phyloP scores from a whole-genome alignment of 1,139 yeast genomes.

The Petasospora rhodanensis region DNA sequence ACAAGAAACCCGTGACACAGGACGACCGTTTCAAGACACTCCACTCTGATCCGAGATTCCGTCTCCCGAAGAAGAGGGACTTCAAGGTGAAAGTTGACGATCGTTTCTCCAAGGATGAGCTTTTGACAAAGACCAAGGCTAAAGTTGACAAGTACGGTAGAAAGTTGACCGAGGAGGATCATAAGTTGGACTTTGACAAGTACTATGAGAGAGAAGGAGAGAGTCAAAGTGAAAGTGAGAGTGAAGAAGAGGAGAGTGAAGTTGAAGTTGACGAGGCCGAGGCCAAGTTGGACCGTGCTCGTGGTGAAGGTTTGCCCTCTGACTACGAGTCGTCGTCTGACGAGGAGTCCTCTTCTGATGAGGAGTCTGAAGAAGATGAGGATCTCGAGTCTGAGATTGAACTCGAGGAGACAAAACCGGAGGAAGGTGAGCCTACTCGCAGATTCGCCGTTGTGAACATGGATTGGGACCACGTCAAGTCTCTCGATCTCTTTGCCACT shows the following conservation, averaged over 20 bases:
- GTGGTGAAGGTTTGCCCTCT: conserved; percentile 58
- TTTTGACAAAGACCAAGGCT: conserved; percentile 52
- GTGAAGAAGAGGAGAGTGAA: conserved; percentile 24
- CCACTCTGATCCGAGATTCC: conserved; percentile 86
- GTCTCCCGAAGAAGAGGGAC: conserved; percentile 63
- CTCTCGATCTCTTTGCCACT: conserved; percentile 87
- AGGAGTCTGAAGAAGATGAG: conserved; percentile 42
- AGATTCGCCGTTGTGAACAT: conserved; percentile 89
- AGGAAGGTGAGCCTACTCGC: conserved; percentile 79
- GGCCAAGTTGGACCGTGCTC: conserved; percentile 54
- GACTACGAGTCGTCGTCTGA: conserved; percentile 36
- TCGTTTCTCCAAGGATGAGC: conserved; percentile 75
- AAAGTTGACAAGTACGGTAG: conserved; percentile 88
- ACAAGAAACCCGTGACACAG: conserved; percentile 36
- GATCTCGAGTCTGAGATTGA: conserved; percentile 46
- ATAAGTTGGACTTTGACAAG: conserved; percentile 13
- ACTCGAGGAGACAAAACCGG: conserved; percentile 49
- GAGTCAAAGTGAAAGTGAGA: conserved; percentile 41
- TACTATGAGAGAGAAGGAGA: conserved; percentile 33
- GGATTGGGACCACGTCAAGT: conserved; percentile 93
- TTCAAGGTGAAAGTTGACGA: conserved; percentile 79
- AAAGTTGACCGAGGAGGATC: conserved; percentile 27
- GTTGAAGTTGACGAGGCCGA: conserved; percentile 28
- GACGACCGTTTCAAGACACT: conserved; percentile 80
- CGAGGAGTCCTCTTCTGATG: conserved; percentile 37